phyloP scores from a whole-genome alignment of 148 eudicot species.

The Rhododendron williamsianum region DNA sequence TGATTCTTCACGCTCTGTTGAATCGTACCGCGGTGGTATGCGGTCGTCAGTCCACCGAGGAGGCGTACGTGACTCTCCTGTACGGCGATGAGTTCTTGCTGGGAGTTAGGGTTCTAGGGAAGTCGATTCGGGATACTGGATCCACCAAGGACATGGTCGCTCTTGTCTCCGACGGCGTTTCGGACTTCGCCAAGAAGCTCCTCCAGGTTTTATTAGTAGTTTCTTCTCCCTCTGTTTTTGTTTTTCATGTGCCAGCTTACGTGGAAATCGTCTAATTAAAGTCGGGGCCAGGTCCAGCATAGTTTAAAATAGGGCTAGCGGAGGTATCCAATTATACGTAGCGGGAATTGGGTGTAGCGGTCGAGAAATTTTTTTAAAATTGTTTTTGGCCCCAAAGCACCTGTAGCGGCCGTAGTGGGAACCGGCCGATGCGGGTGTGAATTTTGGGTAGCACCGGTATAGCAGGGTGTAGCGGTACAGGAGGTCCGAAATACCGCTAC shows the following conservation, averaged over 20 bases:
- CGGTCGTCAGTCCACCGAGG: conserved; percentile 30
- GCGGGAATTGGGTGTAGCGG: neutral
- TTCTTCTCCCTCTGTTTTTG: neutral
- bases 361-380: no score
- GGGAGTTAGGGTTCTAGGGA: conserved; percentile 83
- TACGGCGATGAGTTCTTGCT: conserved; percentile 88
- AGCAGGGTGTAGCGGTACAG: no score
- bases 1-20: conserved; percentile 17
- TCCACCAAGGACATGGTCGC: conserved; percentile 78
- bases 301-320: neutral
- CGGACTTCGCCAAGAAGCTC: conserved; percentile 62
- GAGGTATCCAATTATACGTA: neutral
- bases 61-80: conserved; percentile 83
- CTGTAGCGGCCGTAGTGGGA: neutral
- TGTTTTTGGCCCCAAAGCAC: no score
- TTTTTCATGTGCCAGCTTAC: neutral
- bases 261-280: neutral
- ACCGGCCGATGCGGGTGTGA: no score
- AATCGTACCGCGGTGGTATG: conserved; percentile 14
- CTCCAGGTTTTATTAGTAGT: conserved; percentile 40
- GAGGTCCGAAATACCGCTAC: no score
- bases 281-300: neutral
- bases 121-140: conserved; percentile 67
- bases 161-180: conserved; percentile 89
- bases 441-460: no score